A percentile compares a stretch with the other conserved stretches of the same genome.
These are phyloP conservation scores for Trichophyton schoenleinii DNA, from an alignment of 2,329 filamentous ascomycete species.

Conservation along the genomic window DNA sequence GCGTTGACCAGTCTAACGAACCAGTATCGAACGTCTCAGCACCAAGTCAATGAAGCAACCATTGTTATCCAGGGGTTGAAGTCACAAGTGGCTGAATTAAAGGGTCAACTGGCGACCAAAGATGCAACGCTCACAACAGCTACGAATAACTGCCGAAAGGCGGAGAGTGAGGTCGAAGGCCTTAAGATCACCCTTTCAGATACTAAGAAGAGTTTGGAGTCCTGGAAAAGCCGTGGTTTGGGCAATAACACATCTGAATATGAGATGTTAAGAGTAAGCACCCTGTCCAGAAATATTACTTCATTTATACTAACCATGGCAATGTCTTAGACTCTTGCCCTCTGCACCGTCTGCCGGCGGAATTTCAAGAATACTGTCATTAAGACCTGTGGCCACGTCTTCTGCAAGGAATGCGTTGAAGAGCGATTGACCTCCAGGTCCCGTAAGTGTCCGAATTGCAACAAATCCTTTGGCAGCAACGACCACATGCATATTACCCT, in stretches of 20 bases:
- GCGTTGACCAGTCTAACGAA: conserved; percentile 56
- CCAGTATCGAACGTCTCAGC: conserved; percentile 65
- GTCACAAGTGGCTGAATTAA: conserved; percentile 65
- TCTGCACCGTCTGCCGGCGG: conserved; percentile 84
- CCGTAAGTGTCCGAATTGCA: conserved; percentile 91
- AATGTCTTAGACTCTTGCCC: conserved; percentile 50
- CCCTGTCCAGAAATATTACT: conserved; percentile 13
- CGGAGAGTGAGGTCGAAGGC: conserved; percentile 63
- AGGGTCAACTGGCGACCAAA: conserved; percentile 59
- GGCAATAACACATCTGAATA: conserved; percentile 73
- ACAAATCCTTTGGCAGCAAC: conserved; percentile 76
- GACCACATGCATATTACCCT: conserved; percentile 62
- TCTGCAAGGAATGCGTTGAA: conserved; percentile 83
- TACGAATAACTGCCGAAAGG: conserved; percentile 46
- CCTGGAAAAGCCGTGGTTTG: conserved; percentile 69
- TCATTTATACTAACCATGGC: conserved; percentile 7
- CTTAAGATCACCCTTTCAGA: conserved; percentile 65
- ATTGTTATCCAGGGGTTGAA: conserved; percentile 60
- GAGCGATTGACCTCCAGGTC: conserved; percentile 79
- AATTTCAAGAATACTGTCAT: conserved; percentile 91
- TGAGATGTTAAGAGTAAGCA: conserved; percentile 71
- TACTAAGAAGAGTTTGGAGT: conserved; percentile 68
- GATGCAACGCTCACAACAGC: conserved; percentile 58
- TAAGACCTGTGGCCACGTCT: conserved; percentile 88
- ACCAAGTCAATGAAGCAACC: conserved; percentile 55